These are phyloP conservation scores for Cryptococcus depauperatus DNA, from an alignment of 1,284 basidiomycete species.

Conservation along the genomic window DNA sequence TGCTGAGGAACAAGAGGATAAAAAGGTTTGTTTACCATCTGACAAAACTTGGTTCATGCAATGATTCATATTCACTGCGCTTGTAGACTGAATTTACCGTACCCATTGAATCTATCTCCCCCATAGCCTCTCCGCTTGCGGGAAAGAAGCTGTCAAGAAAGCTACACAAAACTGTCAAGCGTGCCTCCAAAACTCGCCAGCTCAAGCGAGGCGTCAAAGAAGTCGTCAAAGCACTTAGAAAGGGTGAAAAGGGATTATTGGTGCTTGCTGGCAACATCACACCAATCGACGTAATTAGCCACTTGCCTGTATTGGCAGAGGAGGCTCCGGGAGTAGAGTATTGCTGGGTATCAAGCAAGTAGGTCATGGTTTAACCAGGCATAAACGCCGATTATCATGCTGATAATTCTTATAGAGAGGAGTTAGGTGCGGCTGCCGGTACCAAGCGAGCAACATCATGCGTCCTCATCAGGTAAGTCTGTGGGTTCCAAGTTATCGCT, in stretches of 20 bases:
- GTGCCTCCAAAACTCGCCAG: conserved; percentile 83
- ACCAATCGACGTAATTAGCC: conserved; percentile 95
- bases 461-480: conserved; percentile 65
- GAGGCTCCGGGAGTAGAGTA: conserved; percentile 85
- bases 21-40: conserved; percentile 36
- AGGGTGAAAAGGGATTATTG: conserved; percentile 89
- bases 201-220: conserved; percentile 94
- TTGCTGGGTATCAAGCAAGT: conserved; percentile 51
- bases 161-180: conserved; percentile 85
- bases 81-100: conserved; percentile 52
- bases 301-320: conserved; percentile 89
- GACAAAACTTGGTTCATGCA: no score
- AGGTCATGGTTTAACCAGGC: conserved; percentile 14
- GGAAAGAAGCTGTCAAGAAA: conserved; percentile 87
- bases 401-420: conserved; percentile 58
- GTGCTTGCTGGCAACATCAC: conserved; percentile 95
- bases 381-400: background rate
- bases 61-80: no score
- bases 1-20: conserved; percentile 29
- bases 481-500: background rate
- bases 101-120: conserved; percentile 71
- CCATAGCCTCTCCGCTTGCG: conserved; percentile 81
- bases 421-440: conserved; percentile 87
- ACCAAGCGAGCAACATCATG: conserved; percentile 98
- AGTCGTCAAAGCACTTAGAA: conserved; percentile 88